Conservation (phyloP, 2,329 filamentous ascomycete species). For the Herpotrichia juniperi region DNA sequence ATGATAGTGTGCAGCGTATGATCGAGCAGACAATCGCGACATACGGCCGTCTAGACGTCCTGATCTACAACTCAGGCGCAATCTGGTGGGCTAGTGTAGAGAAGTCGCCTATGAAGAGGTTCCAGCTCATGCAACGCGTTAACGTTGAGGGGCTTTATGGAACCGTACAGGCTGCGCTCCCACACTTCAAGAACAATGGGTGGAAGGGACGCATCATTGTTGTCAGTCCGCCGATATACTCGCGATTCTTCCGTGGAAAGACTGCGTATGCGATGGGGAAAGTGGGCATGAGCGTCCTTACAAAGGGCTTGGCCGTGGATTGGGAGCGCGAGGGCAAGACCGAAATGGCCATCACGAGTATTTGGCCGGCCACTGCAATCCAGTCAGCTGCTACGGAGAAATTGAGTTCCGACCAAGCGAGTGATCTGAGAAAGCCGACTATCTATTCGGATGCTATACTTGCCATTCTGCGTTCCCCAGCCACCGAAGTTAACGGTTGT, state of each 20-base stretch:
- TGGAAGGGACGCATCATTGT: slow-evolving; percentile 73
- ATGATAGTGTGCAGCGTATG: slow-evolving; percentile 65
- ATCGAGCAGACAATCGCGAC: slow-evolving; percentile 62
- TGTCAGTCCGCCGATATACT: slow-evolving; percentile 84
- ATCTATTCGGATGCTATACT: slow-evolving; percentile 84
- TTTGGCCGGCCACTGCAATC: slow-evolving; percentile 83
- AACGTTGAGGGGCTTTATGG: slow-evolving; percentile 74
- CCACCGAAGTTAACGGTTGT: slow-evolving; percentile 69
- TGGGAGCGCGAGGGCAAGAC: slow-evolving; percentile 68
- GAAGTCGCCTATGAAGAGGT: slow-evolving; percentile 76
- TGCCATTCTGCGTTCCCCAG: slow-evolving; percentile 68
- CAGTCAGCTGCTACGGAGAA: slow-evolving; percentile 75
- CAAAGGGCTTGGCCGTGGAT: slow-evolving; percentile 83
- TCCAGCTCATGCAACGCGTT: slow-evolving; percentile 63
- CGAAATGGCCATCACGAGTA: slow-evolving; percentile 77
- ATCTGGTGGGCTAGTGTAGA: slow-evolving; percentile 83
- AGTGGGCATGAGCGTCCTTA: slow-evolving; percentile 80
- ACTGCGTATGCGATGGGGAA: slow-evolving; percentile 82
- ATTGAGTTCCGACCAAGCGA: slow-evolving; percentile 51
- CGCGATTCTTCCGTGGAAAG: slow-evolving; percentile 83
- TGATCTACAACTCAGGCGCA: slow-evolving; percentile 84
- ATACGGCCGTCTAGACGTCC: slow-evolving; percentile 71
- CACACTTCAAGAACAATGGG: slow-evolving; percentile 63
- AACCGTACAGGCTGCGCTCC: slow-evolving; percentile 70
- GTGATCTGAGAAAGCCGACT: slow-evolving; percentile 68